A percentile compares a stretch with the other conserved stretches of the same genome.
phyloP scores from a whole-genome alignment of 1,284 basidiomycete species.

The Neonothopanus nambi region DNA sequence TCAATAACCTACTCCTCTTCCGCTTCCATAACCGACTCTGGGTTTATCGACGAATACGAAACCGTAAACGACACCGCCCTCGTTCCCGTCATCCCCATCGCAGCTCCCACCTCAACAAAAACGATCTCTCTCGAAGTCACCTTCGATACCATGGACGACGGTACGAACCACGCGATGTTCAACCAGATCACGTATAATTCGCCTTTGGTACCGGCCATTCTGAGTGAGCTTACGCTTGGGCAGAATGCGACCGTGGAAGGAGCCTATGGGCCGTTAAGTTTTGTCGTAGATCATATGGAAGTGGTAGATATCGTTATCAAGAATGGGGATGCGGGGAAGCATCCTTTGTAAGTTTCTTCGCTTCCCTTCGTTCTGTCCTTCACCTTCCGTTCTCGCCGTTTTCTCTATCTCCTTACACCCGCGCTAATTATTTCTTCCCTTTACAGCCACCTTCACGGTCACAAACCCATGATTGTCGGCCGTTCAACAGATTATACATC shows the following conservation, averaged over 20 bases:
- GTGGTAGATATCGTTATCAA: slow-evolving; percentile 81
- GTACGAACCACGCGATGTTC: slow-evolving; percentile 77
- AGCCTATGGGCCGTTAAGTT: slow-evolving; percentile 83
- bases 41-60: slow-evolving; percentile 51
- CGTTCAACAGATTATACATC: slow-evolving; percentile 77
- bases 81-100: slow-evolving; percentile 50
- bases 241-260: slow-evolving; percentile 61
- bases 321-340: slow-evolving; percentile 76
- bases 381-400: background rate
- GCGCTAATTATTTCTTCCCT: background rate
- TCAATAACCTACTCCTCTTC: slow-evolving; percentile 66
- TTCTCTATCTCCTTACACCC: background rate
- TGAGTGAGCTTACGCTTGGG: slow-evolving; percentile 79
- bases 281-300: slow-evolving; percentile 73
- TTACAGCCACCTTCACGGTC: slow-evolving; percentile 81
- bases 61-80: slow-evolving; percentile 64
- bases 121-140: slow-evolving; percentile 58
- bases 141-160: slow-evolving; percentile 78
- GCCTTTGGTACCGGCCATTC: slow-evolving; percentile 71
- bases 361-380: background rate
- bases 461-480: slow-evolving; percentile 79
- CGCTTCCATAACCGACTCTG: slow-evolving; percentile 48
- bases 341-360: slow-evolving; percentile 73
- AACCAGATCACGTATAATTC: slow-evolving; percentile 71
- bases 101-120: slow-evolving; percentile 46